Percentiles rank a stretch among this genome's conserved stretches.
phyloP scores from a whole-genome alignment of 2,329 filamentous ascomycete genomes.

The Pseudocercospora crystallina region DNA sequence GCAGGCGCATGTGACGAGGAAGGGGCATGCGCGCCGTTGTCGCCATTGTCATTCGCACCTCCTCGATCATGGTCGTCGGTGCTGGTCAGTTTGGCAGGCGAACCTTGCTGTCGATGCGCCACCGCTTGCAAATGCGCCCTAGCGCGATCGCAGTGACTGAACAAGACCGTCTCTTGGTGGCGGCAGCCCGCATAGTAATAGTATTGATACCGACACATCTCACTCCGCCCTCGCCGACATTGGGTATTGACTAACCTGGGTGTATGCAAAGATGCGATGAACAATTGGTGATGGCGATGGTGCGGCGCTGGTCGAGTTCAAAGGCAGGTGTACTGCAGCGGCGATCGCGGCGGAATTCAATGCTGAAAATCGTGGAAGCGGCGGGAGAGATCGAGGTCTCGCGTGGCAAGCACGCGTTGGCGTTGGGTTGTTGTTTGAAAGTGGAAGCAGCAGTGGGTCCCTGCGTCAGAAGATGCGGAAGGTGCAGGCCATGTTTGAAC shows the following conservation, averaged over 20 bases:
- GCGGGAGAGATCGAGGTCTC: too few species aligned
- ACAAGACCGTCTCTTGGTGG: constrained; percentile 31
- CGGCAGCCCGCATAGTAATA: constrained; percentile 32
- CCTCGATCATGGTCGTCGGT: constrained; percentile 5
- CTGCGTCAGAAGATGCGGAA: not conserved
- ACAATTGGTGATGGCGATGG: too few species aligned
- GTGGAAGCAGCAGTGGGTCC: not conserved
- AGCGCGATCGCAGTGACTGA: constrained; percentile 28
- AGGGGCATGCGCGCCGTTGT: not conserved
- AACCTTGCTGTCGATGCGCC: not conserved
- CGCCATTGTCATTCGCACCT: not conserved
- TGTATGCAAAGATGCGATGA: too few species aligned
- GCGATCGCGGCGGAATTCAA: too few species aligned
- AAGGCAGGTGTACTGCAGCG: too few species aligned
- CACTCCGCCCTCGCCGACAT: constrained; percentile 13
- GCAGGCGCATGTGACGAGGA: not conserved
- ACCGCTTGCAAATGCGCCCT: constrained; percentile 3
- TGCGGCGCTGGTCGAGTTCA: too few species aligned
- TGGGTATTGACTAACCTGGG: too few species aligned
- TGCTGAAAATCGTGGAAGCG: too few species aligned
- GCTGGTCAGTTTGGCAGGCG: constrained; percentile 5
- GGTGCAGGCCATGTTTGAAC: not conserved
- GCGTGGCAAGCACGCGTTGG: constrained; percentile 8
- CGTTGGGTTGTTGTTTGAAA: too few species aligned
- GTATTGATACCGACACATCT: constrained; percentile 36